Base-by-base conservation (phyloP, 1,284 basidiomycete genomes). In the Papiliotrema laurentii region DNA sequence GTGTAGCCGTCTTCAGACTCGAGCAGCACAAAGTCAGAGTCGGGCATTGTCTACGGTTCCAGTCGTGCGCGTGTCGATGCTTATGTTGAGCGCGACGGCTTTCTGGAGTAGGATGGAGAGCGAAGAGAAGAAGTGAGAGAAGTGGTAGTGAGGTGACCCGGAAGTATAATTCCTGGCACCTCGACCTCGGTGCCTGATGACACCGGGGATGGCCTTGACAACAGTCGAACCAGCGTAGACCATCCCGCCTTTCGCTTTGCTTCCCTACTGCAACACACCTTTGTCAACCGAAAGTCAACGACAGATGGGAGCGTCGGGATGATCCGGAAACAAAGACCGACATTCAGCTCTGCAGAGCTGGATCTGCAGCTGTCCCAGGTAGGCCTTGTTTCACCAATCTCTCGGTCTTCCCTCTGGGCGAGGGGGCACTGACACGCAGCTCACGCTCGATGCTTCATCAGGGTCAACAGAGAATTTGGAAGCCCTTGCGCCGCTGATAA, bases 401-500 rank as follows among this genome's bases (percentile, higher is more conserved):
- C 13, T 22, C 49, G 5, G 13, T 25, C 38, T 25, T 22, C 21
- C 16, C n/a, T 19, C 24, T n/a, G 22, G 28, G 36, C 31, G 14
- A n/a, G 3, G n/a, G 28, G 19, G 36, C 18, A 28, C 31, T 50
- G 26, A 34, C 39, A 25, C 27, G 13, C 48, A 73, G 69, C 66
- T 73, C 51, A 68, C 69, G 28, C 60, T 73, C 22, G 71, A 73
- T 47, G 58, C 68, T 0, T 58, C 63, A 6, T 60, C 66, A 2
- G 50, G 49, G 1, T 58, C 65, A 0, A 55, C 62, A 2, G 90
- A 94, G 75, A 93, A 94, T 71, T 81, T 94, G 36, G 91, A 94
- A 73, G 88, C 92, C 47, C 83, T 94, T 14, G 90, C 87, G 13
- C 89, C 91, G 28, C 84, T 96, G 40, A 89, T 96, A 72, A 90